Evolutionary conservation across 305 asterid species (phyloP).

Genomic region (Plantago coronopus): DNA sequence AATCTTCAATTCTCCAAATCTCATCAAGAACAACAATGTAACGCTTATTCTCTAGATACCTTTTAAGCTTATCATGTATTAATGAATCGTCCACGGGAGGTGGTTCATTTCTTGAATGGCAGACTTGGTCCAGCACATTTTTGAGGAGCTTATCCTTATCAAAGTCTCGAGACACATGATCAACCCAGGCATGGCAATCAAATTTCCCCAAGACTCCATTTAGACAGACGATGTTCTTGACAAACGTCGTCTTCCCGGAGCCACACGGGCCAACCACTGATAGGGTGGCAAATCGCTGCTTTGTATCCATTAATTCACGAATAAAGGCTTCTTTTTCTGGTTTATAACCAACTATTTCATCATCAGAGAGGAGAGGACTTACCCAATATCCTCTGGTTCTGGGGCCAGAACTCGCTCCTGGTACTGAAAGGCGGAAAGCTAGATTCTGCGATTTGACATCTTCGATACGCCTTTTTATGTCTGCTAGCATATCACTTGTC

Average conservation of each 20-base stretch:
- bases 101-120: constrained; percentile 17
- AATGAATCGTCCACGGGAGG: constrained; percentile 1
- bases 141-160: constrained; percentile 5
- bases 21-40: constrained; percentile 34
- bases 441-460: not conserved
- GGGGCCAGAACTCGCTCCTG: constrained; percentile 4
- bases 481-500: constrained; percentile 10
- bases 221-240: constrained; percentile 19
- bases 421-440: not conserved
- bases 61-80: constrained; percentile 1
- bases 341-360: constrained; percentile 36
- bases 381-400: not conserved
- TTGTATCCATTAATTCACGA: constrained; percentile 12
- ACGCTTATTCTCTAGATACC: constrained; percentile 23
- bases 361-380: constrained; percentile 28
- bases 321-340: not conserved
- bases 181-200: constrained; percentile 43
- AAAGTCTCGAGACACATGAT: constrained; percentile 15
- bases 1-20: constrained; percentile 17
- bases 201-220: constrained; percentile 12
- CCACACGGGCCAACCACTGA: constrained; percentile 33
- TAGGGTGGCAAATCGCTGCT: constrained; percentile 14
- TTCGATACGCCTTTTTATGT: not conserved
- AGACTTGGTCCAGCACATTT: constrained; percentile 21
- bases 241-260: constrained; percentile 35